Conservation (phyloP, 2,329 filamentous ascomycete genomes). For the Colletotrichum sp. region DNA sequence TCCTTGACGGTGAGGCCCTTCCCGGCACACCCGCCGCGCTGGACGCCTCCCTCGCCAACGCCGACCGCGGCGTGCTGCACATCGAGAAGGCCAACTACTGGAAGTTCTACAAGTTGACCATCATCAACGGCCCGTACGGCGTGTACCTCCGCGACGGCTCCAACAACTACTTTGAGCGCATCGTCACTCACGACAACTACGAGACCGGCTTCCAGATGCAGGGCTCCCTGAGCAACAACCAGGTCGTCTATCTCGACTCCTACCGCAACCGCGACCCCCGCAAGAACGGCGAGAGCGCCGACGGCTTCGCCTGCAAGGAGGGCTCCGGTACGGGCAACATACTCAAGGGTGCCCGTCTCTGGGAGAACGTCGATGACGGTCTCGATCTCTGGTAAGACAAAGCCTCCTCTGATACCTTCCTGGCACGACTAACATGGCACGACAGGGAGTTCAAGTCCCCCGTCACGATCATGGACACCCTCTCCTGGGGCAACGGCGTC, state of each 20-base stretch:
- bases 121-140: slow-evolving; percentile 43
- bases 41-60: slow-evolving; percentile 40
- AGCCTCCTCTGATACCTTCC: not conserved
- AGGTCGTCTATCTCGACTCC: slow-evolving; percentile 47
- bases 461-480: slow-evolving; percentile 47
- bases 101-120: slow-evolving; percentile 44
- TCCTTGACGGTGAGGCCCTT: slow-evolving; percentile 49
- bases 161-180: slow-evolving; percentile 40
- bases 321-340: slow-evolving; percentile 51
- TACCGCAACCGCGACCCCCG: slow-evolving; percentile 51
- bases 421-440: not conserved
- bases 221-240: slow-evolving; percentile 38
- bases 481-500: slow-evolving; percentile 51
- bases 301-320: slow-evolving; percentile 53
- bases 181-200: slow-evolving; percentile 42
- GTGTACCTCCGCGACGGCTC: slow-evolving; percentile 39
- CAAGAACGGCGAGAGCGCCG: slow-evolving; percentile 57
- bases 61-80: slow-evolving; percentile 51
- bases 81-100: slow-evolving; percentile 40
- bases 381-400: slow-evolving; percentile 23
- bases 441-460: slow-evolving; percentile 40
- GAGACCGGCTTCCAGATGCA: slow-evolving; percentile 43
- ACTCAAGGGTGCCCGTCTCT: slow-evolving; percentile 48
- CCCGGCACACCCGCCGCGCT: slow-evolving; percentile 46
- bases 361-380: slow-evolving; percentile 57